A percentile compares a stretch with the other conserved stretches of the same genome.
These are phyloP conservation scores for Mesotaenium endlicherianum DNA, from an alignment of 139 green algal genomes.

Conservation along the genomic window DNA sequence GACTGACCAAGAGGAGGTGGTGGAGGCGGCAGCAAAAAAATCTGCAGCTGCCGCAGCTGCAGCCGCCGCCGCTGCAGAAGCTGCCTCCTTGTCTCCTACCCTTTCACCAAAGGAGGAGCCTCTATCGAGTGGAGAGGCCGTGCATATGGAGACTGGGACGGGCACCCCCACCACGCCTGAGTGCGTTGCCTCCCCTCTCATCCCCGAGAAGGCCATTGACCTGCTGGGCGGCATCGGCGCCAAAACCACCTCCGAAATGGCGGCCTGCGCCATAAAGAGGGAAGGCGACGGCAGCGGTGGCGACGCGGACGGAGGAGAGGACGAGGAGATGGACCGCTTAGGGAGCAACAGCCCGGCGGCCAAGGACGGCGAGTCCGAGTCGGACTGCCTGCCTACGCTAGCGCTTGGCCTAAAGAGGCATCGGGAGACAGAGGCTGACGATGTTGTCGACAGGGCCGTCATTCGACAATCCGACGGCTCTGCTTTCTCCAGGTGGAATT, in stretches of 20 bases:
- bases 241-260: no score
- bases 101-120: not conserved
- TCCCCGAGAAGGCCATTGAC: slow-evolving; percentile 16
- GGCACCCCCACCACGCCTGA: not conserved
- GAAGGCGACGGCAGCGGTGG: not conserved
- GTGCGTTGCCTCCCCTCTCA: not conserved
- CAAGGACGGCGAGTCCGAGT: not conserved
- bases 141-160: not conserved
- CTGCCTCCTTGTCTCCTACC: not conserved
- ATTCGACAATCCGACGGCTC: slow-evolving; percentile 31
- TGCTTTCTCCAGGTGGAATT: slow-evolving; percentile 30
- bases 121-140: not conserved
- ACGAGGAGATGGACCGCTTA: not conserved
- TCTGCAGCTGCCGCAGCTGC: no score
- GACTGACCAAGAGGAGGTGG: not conserved
- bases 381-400: not conserved
- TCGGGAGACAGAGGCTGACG: not conserved
- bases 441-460: slow-evolving; percentile 15
- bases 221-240: not conserved
- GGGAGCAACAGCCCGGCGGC: not conserved
- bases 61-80: not conserved
- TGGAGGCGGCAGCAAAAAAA: not conserved
- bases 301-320: not conserved
- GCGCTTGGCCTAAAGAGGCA: not conserved
- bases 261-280: not conserved